Percentiles rank a stretch among this genome's conserved stretches.
These are phyloP conservation scores for Prinsepia uniflora DNA, from an alignment of 306 rosid species.

Conservation along the genomic window DNA sequence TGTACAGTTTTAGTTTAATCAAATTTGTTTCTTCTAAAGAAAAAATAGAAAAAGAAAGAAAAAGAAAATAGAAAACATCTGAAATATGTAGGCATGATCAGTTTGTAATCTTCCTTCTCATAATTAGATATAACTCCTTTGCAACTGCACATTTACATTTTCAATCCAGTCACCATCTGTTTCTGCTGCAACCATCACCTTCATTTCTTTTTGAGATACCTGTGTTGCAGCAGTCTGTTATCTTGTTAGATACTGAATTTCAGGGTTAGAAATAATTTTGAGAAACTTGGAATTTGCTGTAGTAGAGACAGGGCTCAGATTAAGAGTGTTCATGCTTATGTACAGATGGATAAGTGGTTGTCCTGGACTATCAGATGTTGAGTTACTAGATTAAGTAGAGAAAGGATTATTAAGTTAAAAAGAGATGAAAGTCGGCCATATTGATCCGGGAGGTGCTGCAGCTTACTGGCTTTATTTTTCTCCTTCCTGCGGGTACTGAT, in stretches of 20 bases:
- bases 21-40: too few species aligned
- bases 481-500: background rate
- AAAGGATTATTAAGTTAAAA: background rate
- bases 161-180: background rate
- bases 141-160: background rate
- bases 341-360: conserved; percentile 6
- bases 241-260: too few species aligned
- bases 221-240: background rate
- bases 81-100: background rate
- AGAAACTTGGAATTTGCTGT: background rate
- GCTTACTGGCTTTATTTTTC: background rate
- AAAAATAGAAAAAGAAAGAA: too few species aligned
- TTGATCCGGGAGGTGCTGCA: background rate
- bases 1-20: too few species aligned
- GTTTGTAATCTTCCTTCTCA: background rate
- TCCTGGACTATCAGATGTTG: background rate
- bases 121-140: background rate
- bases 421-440: too few species aligned
- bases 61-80: background rate
- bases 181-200: background rate
- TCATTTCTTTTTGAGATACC: background rate
- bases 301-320: background rate
- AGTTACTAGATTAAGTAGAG: background rate
- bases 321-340: conserved; percentile 2
- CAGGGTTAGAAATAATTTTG: background rate